Evolutionary conservation across 768 basidiomycete species (phyloP).

Genomic region (Exidia glandulosa): DNA sequence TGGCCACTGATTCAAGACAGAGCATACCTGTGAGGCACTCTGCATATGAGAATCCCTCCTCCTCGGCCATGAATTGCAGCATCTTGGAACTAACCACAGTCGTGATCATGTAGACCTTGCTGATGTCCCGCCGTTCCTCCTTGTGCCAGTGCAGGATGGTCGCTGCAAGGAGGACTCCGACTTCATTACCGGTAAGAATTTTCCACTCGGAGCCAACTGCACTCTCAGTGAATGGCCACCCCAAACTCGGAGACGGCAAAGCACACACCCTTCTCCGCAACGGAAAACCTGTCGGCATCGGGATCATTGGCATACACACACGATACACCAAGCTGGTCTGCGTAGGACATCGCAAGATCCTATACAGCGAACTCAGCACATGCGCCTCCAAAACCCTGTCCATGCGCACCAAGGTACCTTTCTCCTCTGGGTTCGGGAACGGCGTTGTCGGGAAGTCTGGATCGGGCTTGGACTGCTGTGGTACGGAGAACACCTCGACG

Average conservation of each 20-base stretch:
- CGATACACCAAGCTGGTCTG: constrained; percentile 35
- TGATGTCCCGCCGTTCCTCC: constrained; percentile 18
- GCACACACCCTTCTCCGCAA: constrained; percentile 45
- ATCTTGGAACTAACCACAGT: constrained; percentile 89
- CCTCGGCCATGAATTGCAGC: constrained; percentile 63
- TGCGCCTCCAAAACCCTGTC: not conserved
- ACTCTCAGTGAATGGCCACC: not conserved
- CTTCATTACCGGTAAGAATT: constrained; percentile 74
- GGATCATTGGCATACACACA: constrained; percentile 86
- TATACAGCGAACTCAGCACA: constrained; percentile 18
- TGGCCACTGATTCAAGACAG: not conserved
- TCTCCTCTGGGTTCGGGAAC: constrained; percentile 88
- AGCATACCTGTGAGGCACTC: constrained; percentile 88
- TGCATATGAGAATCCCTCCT: constrained; percentile 72
- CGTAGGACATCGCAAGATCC: constrained; percentile 63
- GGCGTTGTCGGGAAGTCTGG: constrained; percentile 77
- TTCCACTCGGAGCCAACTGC: constrained; percentile 47
- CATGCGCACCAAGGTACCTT: constrained; percentile 35
- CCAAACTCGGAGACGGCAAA: constrained; percentile 3
- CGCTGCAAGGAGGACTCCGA: constrained; percentile 46
- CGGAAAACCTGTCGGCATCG: constrained; percentile 74
- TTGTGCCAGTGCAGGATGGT: constrained; percentile 23
- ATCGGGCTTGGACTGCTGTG: constrained; percentile 60
- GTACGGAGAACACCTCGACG: constrained; percentile 36
- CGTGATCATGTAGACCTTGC: constrained; percentile 73